phyloP scores from a whole-genome alignment of 2,329 filamentous ascomycete species.

The Aschersonia sp. region DNA sequence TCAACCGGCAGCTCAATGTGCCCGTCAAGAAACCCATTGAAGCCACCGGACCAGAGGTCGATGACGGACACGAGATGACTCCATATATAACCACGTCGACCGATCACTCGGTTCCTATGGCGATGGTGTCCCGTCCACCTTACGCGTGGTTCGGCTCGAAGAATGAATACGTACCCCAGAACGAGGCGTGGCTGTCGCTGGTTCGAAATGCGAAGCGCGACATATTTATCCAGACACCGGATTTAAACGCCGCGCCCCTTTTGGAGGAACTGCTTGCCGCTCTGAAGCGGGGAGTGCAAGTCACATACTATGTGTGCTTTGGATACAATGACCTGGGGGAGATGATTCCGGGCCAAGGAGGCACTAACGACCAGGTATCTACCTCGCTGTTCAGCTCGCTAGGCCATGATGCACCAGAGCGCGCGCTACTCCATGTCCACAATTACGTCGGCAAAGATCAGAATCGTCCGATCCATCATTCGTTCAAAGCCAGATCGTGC shows the following conservation, averaged over 20 bases:
- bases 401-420: constrained; percentile 22
- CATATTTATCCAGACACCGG: constrained; percentile 69
- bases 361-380: constrained; percentile 59
- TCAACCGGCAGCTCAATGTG: constrained; percentile 53
- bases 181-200: constrained; percentile 58
- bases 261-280: constrained; percentile 49
- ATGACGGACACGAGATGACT: constrained; percentile 42
- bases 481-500: constrained; percentile 50
- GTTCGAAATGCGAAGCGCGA: constrained; percentile 46
- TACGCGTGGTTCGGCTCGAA: constrained; percentile 49
- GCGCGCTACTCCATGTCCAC: constrained; percentile 36
- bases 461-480: constrained; percentile 49
- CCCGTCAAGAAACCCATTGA: constrained; percentile 35
- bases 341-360: constrained; percentile 60
- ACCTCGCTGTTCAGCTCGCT: constrained; percentile 43
- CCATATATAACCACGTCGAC: constrained; percentile 38
- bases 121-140: constrained; percentile 54
- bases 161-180: constrained; percentile 53
- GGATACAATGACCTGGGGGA: constrained; percentile 71
- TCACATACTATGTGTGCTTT: constrained; percentile 59
- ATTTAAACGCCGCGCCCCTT: constrained; percentile 58
- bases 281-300: constrained; percentile 49
- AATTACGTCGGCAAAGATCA: constrained; percentile 68
- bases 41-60: constrained; percentile 38
- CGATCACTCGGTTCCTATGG: constrained; percentile 50